Evolutionary conservation across 2,329 filamentous ascomycete species (phyloP).

Genomic region (Fusarium chuoi): DNA sequence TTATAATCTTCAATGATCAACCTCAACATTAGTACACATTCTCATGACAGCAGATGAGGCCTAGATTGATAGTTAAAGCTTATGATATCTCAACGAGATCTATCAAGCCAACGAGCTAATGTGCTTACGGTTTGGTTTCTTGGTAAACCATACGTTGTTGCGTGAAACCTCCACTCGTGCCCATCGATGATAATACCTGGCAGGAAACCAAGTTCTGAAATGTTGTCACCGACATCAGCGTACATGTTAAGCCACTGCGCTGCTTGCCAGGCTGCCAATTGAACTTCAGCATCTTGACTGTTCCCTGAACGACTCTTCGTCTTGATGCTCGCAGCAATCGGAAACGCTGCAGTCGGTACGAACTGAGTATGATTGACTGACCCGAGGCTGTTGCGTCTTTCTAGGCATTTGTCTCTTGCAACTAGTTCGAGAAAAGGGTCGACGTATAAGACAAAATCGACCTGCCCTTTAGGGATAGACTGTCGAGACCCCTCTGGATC

Average conservation of each 20-base stretch:
- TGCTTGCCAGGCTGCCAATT: neutral
- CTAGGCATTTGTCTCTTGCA: neutral
- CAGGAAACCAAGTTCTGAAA: neutral
- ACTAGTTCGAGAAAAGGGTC: no score
- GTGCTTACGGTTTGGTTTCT: neutral
- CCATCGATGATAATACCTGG: neutral
- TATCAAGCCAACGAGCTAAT: no score
- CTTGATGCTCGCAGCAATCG: neutral
- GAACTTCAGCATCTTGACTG: neutral
- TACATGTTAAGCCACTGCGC: neutral
- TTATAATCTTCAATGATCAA: accelerated
- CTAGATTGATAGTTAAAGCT: no score
- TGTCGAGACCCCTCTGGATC: neutral
- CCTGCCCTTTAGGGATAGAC: neutral
- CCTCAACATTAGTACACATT: neutral
- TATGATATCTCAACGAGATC: no score
- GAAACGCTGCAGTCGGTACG: neutral
- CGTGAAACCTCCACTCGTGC: neutral
- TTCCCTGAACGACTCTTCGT: neutral
- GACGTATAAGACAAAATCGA: neutral
- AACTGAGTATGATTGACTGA: neutral
- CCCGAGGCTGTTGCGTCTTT: accelerated
- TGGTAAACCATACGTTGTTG: neutral
- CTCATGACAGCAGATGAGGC: accelerated
- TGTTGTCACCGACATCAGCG: accelerated